A percentile compares a stretch with the other conserved stretches of the same genome.
Evolutionary conservation across 2,329 filamentous ascomycete genomes (phyloP).

Genomic region (Volutella citrinella): DNA sequence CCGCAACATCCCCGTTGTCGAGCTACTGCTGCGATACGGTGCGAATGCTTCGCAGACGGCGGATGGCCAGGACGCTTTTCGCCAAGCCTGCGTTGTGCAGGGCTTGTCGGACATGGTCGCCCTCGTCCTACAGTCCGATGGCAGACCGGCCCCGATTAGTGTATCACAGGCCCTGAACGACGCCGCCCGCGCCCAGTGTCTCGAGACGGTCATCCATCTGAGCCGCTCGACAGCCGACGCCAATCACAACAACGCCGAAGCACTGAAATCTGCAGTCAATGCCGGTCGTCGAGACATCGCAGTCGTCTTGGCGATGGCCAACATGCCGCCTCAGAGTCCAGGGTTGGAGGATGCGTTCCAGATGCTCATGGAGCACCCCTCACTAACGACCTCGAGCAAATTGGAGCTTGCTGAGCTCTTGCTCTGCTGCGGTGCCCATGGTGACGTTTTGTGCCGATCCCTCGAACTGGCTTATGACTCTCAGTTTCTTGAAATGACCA

Average conservation of each 20-base stretch:
- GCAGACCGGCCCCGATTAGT: conserved; percentile 39
- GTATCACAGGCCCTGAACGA: conserved; percentile 51
- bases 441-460: conserved; percentile 46
- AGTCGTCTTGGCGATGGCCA: conserved; percentile 52
- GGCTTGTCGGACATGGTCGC: conserved; percentile 44
- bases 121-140: conserved; percentile 48
- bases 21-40: conserved; percentile 49
- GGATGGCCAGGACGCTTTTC: conserved; percentile 53
- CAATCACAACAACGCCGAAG: conserved; percentile 49
- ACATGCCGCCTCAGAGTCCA: conserved; percentile 46
- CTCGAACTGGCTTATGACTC: conserved; percentile 47
- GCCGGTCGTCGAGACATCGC: conserved; percentile 51
- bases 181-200: conserved; percentile 46
- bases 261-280: conserved; percentile 47
- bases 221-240: conserved; percentile 53
- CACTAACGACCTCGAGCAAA: conserved; percentile 47
- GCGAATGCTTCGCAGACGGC: conserved; percentile 45
- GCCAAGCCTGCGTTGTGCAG: conserved; percentile 45
- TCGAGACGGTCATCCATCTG: conserved; percentile 48
- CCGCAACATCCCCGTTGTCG: conserved; percentile 40
- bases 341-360: conserved; percentile 51
- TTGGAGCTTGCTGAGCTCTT: conserved; percentile 52
- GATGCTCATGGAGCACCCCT: conserved; percentile 42
- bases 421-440: conserved; percentile 55
- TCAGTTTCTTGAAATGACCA: conserved; percentile 53